Base-by-base conservation (phyloP, 2,329 filamentous ascomycete genomes). In the Ophiostoma triangulosporum region DNA sequence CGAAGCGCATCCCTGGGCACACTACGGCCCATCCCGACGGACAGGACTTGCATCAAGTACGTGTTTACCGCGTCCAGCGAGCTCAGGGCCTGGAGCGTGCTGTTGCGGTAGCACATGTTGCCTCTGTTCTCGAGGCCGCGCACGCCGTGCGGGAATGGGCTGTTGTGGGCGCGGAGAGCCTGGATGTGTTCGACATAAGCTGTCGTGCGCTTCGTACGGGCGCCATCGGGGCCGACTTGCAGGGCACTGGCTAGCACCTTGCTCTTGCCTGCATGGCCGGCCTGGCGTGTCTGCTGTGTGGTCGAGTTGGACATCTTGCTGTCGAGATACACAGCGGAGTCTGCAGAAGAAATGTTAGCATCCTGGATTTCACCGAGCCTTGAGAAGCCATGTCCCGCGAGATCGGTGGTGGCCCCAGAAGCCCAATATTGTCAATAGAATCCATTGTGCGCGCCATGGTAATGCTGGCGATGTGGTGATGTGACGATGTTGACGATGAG, bases 21-120 rank as follows among this genome's bases (percentile, higher is more conserved):
- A 1, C 70, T 68, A 22, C 74, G 68, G 8, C 66, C 69, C 1
- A 70, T 22, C n/a, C 12, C 9, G n/a, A 7, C 6, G 46, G 27
- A 17, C 29, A 2, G 9, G n/a, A 14, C 15, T 31, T 32, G 11
- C 9, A 8, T 70, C 7, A 95, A 74, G 62, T 88, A 93, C 3
- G 70, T 70, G 26, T 78, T 76, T 29, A 97, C 71, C 4, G 83
- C 77, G n/a, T 77, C 75, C 29, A 97, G 73, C 3, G 90, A 84
- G 1, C 90, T 83, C 40, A 97, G 72, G 6, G 84, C 83, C 66
- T 95, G 89, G 11, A 98, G 80, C 20, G 96, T 84, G 64, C 90
- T 96, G 67, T 98, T 98, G 68, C 97, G 93, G 66, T 95, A 98
- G 71, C 93, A 97, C 1, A 89, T 95, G 65, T 96, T 95, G 70